Evolutionary conservation across 1,284 basidiomycete species (phyloP), one percentile per base, ranked within the genome.

Genomic region (Ustilago lituana): DNA sequence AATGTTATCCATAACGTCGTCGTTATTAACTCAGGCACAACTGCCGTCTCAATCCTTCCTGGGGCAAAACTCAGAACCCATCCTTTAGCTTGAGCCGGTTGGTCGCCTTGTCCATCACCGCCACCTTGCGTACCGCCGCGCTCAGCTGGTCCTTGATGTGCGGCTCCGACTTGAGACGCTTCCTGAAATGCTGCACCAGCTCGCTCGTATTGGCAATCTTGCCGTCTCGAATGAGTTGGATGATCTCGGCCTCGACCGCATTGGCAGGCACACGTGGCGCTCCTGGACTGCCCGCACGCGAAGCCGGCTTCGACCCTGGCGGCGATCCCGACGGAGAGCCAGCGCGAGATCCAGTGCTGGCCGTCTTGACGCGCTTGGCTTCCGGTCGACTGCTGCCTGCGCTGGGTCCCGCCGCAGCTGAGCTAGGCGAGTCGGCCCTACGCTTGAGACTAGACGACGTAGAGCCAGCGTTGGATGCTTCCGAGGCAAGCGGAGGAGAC

Each of bases 31-130:
- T n/a, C n/a, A n/a, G n/a, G n/a, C n/a, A n/a, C n/a, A n/a, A n/a
- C n/a, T n/a, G n/a, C n/a, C n/a, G n/a, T n/a, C n/a, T n/a, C n/a
- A n/a, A n/a, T n/a, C n/a, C n/a, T n/a, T n/a, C n/a, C n/a, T n/a
- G n/a, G n/a, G n/a, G n/a, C n/a, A n/a, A n/a, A n/a, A n/a, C n/a
- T 49, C 24, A 64, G 55, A 57, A 64, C 12, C 55, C 61, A 46
- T 78, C 76, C 50, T 76, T 78, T 48, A 78, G 74, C 56, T 71
- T 74, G 41, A 78, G 58, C 5, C 50, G 53, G 48, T 76, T 76
- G 51, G 59, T 70, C 9, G 73, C 63, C 56, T 78, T 78, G 59
- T 78, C 76, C 74, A 78, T 76, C 26, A 73, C 69, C 11, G 74
- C 74, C 24, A 78, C 74, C 39, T 71, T 69, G 11, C 71, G 61